Percentiles rank a stretch among this genome's conserved stretches.
Conservation (phyloP, 768 basidiomycete species). For the Suillus brevipes region DNA sequence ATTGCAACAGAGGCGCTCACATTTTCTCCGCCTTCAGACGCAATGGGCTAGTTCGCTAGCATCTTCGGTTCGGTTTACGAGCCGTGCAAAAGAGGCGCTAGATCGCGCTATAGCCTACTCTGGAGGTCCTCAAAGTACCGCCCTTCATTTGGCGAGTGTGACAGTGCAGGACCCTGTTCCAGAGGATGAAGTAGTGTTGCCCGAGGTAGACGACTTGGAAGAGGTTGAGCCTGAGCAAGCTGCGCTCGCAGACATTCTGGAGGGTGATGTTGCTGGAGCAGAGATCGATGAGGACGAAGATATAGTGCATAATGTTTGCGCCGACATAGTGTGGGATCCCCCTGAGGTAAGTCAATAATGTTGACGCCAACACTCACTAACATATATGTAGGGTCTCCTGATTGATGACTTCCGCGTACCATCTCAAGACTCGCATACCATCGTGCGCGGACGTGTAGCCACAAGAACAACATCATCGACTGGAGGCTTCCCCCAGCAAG, state of each 20-base stretch:
- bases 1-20: no score
- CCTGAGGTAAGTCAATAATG: background rate
- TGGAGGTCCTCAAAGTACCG: background rate
- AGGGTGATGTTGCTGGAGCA: background rate
- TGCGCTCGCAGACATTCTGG: background rate
- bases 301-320: background rate
- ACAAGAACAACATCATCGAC: background rate
- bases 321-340: background rate
- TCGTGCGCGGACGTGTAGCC: background rate
- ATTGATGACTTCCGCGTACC: background rate
- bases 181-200: background rate
- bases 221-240: background rate
- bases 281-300: background rate
- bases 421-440: background rate
- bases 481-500: no score
- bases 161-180: background rate
- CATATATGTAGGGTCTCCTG: background rate
- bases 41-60: no score
- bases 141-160: background rate
- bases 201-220: background rate
- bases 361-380: background rate
- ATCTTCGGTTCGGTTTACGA: no score
- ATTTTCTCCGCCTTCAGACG: no score
- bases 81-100: no score
- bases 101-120: background rate